Conservation (phyloP, 2,329 filamentous ascomycete genomes). For the Chalaropsis ovoidea region DNA sequence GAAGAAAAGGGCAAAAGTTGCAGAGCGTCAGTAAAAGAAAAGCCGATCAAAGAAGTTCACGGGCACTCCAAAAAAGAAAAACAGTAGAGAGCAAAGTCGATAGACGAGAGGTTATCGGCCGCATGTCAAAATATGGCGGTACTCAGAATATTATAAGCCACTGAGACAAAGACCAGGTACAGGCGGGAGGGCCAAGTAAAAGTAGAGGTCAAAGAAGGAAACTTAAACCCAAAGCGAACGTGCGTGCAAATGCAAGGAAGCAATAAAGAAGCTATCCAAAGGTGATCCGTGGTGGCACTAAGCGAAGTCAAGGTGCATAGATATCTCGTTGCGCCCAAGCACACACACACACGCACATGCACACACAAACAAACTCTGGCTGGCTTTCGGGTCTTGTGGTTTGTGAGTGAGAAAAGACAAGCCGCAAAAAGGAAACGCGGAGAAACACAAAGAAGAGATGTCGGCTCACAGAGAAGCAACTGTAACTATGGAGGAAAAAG, state of each 20-base stretch:
- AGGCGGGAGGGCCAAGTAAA: background rate
- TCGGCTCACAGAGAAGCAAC: background rate
- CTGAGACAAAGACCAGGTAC: background rate
- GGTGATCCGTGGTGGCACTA: slow-evolving; percentile 12
- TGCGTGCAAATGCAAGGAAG: slow-evolving; percentile 12
- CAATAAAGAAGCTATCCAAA: slow-evolving; percentile 3
- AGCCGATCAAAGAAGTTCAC: background rate
- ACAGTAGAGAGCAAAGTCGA: background rate
- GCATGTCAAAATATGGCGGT: background rate
- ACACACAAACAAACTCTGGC: background rate
- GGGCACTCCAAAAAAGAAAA: background rate
- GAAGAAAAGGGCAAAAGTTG: background rate
- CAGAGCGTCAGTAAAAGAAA: background rate
- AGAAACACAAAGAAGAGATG: background rate
- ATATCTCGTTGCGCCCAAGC: background rate
- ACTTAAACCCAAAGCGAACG: slow-evolving; percentile 13
- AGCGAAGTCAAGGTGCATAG: slow-evolving; percentile 9
- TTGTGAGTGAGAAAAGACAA: background rate
- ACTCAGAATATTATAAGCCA: slow-evolving; percentile 7
- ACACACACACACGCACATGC: background rate
- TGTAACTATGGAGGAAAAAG: background rate
- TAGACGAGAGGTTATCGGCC: background rate
- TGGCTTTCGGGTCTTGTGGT: background rate
- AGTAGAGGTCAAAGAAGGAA: background rate
- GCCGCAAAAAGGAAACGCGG: background rate